Evolutionary conservation across 169 alveolate species (phyloP).

Genomic region (Besnoitia besnoiti): DNA sequence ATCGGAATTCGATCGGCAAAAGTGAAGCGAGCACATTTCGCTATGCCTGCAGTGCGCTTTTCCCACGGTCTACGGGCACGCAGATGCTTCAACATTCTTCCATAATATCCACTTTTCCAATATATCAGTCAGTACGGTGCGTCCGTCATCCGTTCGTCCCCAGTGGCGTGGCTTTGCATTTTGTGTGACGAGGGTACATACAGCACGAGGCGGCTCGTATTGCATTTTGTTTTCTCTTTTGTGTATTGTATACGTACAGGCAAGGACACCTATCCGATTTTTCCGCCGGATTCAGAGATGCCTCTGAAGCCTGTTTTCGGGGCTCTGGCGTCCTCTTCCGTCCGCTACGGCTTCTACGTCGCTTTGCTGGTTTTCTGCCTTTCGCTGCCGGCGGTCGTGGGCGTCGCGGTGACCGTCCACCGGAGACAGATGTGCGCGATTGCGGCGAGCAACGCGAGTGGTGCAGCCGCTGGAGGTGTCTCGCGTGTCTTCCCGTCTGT

Average conservation of each 20-base stretch:
- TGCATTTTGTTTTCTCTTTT: too few relatives aligned
- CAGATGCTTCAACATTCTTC: neutral
- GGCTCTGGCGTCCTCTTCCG: neutral
- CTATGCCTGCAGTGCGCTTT: neutral
- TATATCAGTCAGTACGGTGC: too few relatives aligned
- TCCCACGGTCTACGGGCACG: constrained; percentile 11
- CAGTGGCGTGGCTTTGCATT: too few relatives aligned
- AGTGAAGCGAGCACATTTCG: neutral
- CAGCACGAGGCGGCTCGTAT: too few relatives aligned
- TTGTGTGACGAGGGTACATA: too few relatives aligned
- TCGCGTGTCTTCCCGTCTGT: neutral
- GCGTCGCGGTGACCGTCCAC: neutral
- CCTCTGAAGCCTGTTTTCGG: neutral
- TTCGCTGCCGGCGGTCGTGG: neutral
- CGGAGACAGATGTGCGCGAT: constrained; percentile 6
- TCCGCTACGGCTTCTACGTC: constrained; percentile 7
- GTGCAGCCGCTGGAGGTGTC: neutral
- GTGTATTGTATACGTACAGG: too few relatives aligned
- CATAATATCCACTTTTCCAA: too few relatives aligned
- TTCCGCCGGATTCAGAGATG: neutral
- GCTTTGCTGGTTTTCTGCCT: neutral
- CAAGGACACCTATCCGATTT: neutral
- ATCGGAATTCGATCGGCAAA: constrained; percentile 18
- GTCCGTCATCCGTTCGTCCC: too few relatives aligned
- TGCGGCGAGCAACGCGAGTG: neutral